These are phyloP conservation scores for Phyllosticta citriasiana DNA, from an alignment of 2,329 filamentous ascomycete genomes.

Conservation along the genomic window DNA sequence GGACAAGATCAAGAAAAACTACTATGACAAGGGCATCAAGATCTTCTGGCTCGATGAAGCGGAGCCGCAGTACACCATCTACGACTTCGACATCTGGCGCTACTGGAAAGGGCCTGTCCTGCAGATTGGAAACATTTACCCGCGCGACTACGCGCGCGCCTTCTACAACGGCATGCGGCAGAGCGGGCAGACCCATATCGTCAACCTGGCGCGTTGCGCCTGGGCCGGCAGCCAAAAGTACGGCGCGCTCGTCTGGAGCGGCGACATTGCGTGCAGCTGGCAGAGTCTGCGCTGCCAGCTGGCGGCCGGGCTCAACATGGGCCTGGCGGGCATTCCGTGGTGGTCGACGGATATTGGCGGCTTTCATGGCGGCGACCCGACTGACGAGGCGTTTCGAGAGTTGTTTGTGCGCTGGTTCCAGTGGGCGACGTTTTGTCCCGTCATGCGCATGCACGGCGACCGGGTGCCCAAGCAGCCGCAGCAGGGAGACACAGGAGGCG, in stretches of 20 bases:
- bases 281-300: constrained; percentile 49
- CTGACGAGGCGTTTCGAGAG: constrained; percentile 48
- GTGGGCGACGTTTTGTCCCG: constrained; percentile 57
- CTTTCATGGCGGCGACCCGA: constrained; percentile 55
- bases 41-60: constrained; percentile 62
- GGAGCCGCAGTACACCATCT: constrained; percentile 54
- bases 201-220: constrained; percentile 49
- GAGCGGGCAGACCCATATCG: constrained; percentile 35
- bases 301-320: constrained; percentile 56
- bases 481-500: constrained; percentile 26
- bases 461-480: constrained; percentile 48
- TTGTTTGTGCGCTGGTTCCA: constrained; percentile 60
- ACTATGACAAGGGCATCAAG: constrained; percentile 52
- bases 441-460: constrained; percentile 58
- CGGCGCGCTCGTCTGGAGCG: constrained; percentile 56
- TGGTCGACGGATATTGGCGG: constrained; percentile 64
- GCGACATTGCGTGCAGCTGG: constrained; percentile 58
- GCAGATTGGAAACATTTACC: constrained; percentile 51
- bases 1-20: constrained; percentile 49
- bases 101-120: constrained; percentile 48
- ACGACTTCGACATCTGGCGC: constrained; percentile 58
- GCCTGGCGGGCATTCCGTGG: constrained; percentile 53
- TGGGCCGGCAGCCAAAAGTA: constrained; percentile 54
- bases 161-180: constrained; percentile 49
- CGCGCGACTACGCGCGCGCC: constrained; percentile 45